Conservation (phyloP, 1,284 basidiomycete genomes). For the Singerocomus inundabilis region DNA sequence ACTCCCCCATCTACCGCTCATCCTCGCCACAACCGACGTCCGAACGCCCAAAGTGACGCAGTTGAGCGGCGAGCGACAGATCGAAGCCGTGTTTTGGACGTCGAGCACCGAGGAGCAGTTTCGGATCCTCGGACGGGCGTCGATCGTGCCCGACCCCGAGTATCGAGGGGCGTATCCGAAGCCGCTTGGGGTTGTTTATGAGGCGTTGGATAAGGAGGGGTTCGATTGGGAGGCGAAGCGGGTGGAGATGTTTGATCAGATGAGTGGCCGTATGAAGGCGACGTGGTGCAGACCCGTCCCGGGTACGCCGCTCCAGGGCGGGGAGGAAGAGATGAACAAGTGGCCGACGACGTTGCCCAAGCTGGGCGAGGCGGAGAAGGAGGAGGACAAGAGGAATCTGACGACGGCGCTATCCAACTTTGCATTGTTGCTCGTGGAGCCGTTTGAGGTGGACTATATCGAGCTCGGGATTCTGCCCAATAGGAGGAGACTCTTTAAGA, state of each 20-base stretch:
- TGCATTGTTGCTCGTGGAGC: conserved; percentile 63
- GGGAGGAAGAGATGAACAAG: conserved; percentile 50
- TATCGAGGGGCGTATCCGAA: conserved; percentile 23
- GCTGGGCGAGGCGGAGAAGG: conserved; percentile 42
- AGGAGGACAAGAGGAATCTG: conserved; percentile 44
- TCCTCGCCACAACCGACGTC: conserved; percentile 59
- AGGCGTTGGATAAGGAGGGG: conserved; percentile 37
- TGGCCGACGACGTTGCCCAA: conserved; percentile 52
- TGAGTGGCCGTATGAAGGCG: conserved; percentile 61
- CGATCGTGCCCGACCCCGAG: conserved; percentile 43
- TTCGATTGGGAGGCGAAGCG: conserved; percentile 67
- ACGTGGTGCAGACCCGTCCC: conserved; percentile 62
- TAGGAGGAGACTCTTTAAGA: conserved; percentile 51
- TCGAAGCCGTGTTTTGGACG: conserved; percentile 63
- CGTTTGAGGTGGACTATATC: conserved; percentile 59
- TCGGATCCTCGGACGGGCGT: conserved; percentile 50
- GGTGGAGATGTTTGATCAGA: conserved; percentile 46
- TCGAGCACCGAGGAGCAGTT: conserved; percentile 56
- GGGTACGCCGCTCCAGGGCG: conserved; percentile 46
- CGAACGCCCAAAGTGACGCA: conserved; percentile 60
- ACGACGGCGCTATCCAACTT: conserved; percentile 58
- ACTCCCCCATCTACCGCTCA: conserved; percentile 46
- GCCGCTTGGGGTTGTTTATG: conserved; percentile 34
- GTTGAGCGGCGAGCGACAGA: conserved; percentile 39
- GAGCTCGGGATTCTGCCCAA: conserved; percentile 56